Evolutionary conservation across 345 rosid species (phyloP).

Genomic region (Pistacia vera): DNA sequence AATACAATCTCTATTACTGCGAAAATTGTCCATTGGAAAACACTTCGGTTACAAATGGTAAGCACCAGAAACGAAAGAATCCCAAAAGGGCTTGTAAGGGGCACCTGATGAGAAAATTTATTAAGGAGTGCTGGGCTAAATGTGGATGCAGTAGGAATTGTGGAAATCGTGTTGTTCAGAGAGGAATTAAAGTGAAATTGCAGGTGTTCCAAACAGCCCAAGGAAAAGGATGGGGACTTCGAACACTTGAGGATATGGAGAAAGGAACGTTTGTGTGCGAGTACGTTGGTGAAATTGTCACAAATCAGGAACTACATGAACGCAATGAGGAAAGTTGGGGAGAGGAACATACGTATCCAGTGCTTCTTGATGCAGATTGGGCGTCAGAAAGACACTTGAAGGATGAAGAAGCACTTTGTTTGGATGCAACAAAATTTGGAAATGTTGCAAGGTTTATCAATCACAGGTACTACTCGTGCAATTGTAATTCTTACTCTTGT

Average conservation of each 20-base stretch:
- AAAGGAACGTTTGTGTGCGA: conserved; percentile 65
- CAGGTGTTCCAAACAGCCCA: conserved; percentile 46
- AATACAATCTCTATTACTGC: conserved; percentile 21
- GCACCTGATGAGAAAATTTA: conserved; percentile 35
- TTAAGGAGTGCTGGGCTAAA: conserved; percentile 50
- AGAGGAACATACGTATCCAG: conserved; percentile 54
- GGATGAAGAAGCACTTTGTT: conserved; percentile 65
- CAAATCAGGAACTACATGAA: conserved; percentile 49
- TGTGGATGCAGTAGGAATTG: conserved; percentile 42
- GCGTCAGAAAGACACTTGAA: conserved; percentile 45
- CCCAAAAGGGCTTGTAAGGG: conserved; percentile 26
- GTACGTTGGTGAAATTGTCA: conserved; percentile 60
- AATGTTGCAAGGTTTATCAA: conserved; percentile 63
- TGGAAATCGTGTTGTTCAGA: conserved; percentile 45
- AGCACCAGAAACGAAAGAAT: conserved; percentile 20
- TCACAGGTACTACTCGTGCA: conserved; percentile 43
- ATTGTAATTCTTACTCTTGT: neutral
- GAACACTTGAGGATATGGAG: conserved; percentile 38
- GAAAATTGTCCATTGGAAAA: conserved; percentile 38
- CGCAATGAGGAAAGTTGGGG: conserved; percentile 39
- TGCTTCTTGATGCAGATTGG: conserved; percentile 65
- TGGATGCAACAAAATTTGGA: conserved; percentile 56
- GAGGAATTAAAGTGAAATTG: conserved; percentile 40
- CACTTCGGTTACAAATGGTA: neutral
- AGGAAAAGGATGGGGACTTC: conserved; percentile 65